Conservation (phyloP, 164 flowering plant genomes). For the Macadamia integrifolia region DNA sequence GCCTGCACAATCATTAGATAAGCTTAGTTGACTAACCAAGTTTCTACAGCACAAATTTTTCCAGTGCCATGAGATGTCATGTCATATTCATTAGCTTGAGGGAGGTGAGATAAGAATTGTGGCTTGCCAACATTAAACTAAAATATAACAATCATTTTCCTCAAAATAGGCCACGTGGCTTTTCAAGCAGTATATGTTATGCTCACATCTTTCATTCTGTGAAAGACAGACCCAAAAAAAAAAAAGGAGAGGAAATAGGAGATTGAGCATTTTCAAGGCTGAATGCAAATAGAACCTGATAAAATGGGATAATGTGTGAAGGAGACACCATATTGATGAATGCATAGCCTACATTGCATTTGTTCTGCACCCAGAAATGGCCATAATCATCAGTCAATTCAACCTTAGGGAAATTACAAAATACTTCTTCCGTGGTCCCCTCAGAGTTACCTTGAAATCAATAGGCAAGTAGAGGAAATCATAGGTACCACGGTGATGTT, state of each 20-base stretch:
- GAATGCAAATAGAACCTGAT: conserved; percentile 45
- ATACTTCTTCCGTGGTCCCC: neutral
- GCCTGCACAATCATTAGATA: conserved; percentile 44
- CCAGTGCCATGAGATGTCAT: neutral
- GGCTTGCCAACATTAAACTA: neutral
- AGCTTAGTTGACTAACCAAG: neutral
- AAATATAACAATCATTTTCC: neutral
- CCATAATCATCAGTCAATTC: conserved; percentile 16
- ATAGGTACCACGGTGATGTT: conserved; percentile 69
- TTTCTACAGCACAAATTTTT: neutral
- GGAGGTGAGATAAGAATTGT: neutral
- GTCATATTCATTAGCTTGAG: neutral
- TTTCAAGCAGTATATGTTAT: too few relatives aligned
- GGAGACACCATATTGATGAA: conserved; percentile 95
- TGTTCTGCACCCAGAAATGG: conserved; percentile 57
- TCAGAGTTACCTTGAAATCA: conserved; percentile 76
- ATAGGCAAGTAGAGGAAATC: conserved; percentile 96
- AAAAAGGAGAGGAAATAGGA: too few relatives aligned
- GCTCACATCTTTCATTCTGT: too few relatives aligned
- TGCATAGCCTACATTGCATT: conserved; percentile 98
- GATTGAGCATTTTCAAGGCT: neutral
- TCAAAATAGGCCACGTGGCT: neutral
- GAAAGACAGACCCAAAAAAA: too few relatives aligned
- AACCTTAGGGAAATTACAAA: neutral
- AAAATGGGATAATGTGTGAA: conserved; percentile 68